These are phyloP conservation scores for Pichia exigua DNA, from an alignment of 805 yeast genomes.

Conservation along the genomic window DNA sequence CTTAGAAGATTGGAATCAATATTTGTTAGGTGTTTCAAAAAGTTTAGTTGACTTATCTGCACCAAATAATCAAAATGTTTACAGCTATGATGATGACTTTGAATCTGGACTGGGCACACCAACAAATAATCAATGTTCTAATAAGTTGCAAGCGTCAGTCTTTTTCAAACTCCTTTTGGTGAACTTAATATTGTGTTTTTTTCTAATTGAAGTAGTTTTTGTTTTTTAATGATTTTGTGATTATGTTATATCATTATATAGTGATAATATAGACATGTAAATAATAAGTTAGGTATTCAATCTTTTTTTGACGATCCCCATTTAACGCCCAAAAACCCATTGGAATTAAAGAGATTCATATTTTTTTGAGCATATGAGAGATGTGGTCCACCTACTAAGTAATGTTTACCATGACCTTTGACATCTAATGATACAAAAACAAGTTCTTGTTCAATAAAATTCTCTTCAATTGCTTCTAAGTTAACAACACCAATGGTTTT, in stretches of 20 bases:
- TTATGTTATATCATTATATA: not conserved
- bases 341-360: conserved; percentile 18
- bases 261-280: not conserved
- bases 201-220: not conserved
- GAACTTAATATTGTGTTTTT: not conserved
- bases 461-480: conserved; percentile 70
- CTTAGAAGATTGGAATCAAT: conserved; percentile 20
- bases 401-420: conserved; percentile 60
- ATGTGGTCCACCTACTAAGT: conserved; percentile 55
- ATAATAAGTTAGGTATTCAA: conserved; percentile 5
- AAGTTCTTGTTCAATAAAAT: conserved; percentile 59
- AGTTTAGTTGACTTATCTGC: not conserved
- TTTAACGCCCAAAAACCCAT: conserved; percentile 70
- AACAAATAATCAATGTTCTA: not conserved
- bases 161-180: not conserved
- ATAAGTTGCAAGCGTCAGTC: not conserved
- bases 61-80: conserved; percentile 10
- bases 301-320: conserved; percentile 64
- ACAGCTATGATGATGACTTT: conserved; percentile 11
- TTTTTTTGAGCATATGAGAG: conserved; percentile 21
- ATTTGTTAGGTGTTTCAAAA: conserved; percentile 16
- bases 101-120: not conserved
- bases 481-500: conserved; percentile 60
- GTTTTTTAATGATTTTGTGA: not conserved
- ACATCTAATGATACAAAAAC: conserved; percentile 70